Conservation (phyloP, 768 basidiomycete genomes). For the Pleurotus citrinopileatus region DNA sequence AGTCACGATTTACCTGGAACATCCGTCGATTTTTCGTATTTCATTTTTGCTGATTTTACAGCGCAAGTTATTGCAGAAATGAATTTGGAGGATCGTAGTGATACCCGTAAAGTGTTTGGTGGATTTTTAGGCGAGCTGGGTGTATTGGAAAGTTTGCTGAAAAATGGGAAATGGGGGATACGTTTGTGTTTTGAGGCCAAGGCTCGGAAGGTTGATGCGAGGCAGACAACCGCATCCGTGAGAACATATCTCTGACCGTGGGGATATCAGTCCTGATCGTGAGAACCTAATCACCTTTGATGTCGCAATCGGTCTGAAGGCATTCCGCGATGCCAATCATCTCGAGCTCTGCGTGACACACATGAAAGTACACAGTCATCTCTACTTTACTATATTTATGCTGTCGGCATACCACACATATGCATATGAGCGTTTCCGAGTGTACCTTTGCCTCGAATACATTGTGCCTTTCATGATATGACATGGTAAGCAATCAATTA, state of each 20-base stretch:
- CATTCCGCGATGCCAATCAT: too few species aligned
- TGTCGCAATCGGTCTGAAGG: not conserved
- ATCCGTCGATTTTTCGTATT: conserved; percentile 34
- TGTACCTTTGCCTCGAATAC: too few species aligned
- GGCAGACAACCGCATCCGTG: not conserved
- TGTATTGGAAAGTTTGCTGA: not conserved
- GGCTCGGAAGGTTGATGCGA: not conserved
- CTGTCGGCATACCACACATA: too few species aligned
- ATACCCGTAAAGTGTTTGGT: not conserved
- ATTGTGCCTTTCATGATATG: too few species aligned
- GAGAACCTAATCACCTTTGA: not conserved
- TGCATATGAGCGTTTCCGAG: too few species aligned
- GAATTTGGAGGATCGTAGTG: conserved; percentile 12
- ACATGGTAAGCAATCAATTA: too few species aligned
- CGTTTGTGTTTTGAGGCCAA: not conserved
- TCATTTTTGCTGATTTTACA: conserved; percentile 22
- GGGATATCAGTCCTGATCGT: not conserved
- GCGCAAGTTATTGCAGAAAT: conserved; percentile 17
- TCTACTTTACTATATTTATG: too few species aligned
- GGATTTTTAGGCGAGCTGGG: not conserved
- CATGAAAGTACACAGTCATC: too few species aligned
- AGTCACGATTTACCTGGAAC: conserved; percentile 49
- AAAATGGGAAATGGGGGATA: not conserved
- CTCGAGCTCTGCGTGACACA: too few species aligned
- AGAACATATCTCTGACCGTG: conserved; percentile 16